Conservation (phyloP, 2,329 filamentous ascomycete genomes). For the Colletotrichum trifolii region DNA sequence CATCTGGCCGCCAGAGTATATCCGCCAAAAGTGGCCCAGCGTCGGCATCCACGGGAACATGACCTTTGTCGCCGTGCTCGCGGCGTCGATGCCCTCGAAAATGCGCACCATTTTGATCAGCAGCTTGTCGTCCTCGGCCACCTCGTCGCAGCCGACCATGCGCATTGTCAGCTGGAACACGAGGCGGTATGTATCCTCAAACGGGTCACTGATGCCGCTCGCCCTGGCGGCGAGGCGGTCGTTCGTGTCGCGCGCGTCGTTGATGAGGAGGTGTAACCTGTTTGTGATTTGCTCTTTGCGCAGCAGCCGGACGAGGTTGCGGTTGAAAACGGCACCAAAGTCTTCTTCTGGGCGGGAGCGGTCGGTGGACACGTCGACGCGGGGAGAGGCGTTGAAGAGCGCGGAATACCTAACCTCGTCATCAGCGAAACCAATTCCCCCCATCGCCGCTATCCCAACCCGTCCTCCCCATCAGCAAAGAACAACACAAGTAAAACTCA, state of each 20-base stretch:
- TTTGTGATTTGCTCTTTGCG: constrained; percentile 50
- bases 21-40: constrained; percentile 52
- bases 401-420: constrained; percentile 40
- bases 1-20: constrained; percentile 57
- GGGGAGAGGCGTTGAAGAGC: constrained; percentile 46
- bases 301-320: constrained; percentile 48
- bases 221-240: constrained; percentile 45
- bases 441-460: not conserved
- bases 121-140: constrained; percentile 58
- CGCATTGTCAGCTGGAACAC: constrained; percentile 69
- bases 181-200: constrained; percentile 62
- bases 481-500: constrained; percentile 38
- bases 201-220: constrained; percentile 58
- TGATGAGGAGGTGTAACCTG: constrained; percentile 54
- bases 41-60: constrained; percentile 65
- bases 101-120: constrained; percentile 54
- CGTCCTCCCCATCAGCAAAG: not conserved
- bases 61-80: constrained; percentile 55
- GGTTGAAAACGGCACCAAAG: constrained; percentile 42
- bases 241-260: constrained; percentile 53
- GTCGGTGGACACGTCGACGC: constrained; percentile 32
- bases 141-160: constrained; percentile 63
- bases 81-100: constrained; percentile 59
- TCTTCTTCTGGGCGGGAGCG: constrained; percentile 26
- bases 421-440: not conserved